Base-by-base conservation (phyloP, 2,329 filamentous ascomycete species). In the Ilyonectria sp. region DNA sequence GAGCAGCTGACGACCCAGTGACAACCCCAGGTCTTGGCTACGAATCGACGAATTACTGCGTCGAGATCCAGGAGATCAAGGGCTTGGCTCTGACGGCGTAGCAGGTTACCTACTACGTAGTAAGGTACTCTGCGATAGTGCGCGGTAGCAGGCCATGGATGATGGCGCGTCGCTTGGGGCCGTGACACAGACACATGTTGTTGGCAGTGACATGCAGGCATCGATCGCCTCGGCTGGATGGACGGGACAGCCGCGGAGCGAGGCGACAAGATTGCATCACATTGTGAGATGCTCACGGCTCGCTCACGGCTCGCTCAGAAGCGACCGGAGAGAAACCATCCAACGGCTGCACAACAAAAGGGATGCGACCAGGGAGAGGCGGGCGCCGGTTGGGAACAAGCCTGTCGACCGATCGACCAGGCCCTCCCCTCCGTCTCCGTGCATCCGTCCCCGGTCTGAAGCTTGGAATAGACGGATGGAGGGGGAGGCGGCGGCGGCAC, bases 61-160 rank as follows among this genome's bases (percentile, higher is more conserved):
- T 69, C 68, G 43, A 72, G 66, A 67, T 47, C 61, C 33, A 61
- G 63, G 49, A 52, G 49, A 52, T 52, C 49, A 31, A 53, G 49
- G 63, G 61, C 73, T 74, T 74, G 67, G 71, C 71, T 74, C 63
- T 15, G 26, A 66, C 59, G 67, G 60, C 62, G 73, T 69, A 65
- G 71, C 71, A 68, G 15, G 15, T 17, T n/a, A 43, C 15, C 8
- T 3, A 31, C 31, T 23, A 21, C 21, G 21, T 21, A 21, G 21
- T 21, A 21, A 21, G 21, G 19, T 43, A 35, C 35, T 47, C 40
- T n/a, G 44, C 40, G 40, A 43, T 43, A 17, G 40, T n/a, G 40
- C 40, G 19, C 44, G 44, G 19, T 46, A 23, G 44, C 19, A 21
- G 44, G 44, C 19, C 44, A 19, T 23, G 21, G 21, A 21, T 21